Evolutionary conservation across 192 early-diverging fungal genomes (phyloP).

Genomic region (Phycomyces blakesleeanus): DNA sequence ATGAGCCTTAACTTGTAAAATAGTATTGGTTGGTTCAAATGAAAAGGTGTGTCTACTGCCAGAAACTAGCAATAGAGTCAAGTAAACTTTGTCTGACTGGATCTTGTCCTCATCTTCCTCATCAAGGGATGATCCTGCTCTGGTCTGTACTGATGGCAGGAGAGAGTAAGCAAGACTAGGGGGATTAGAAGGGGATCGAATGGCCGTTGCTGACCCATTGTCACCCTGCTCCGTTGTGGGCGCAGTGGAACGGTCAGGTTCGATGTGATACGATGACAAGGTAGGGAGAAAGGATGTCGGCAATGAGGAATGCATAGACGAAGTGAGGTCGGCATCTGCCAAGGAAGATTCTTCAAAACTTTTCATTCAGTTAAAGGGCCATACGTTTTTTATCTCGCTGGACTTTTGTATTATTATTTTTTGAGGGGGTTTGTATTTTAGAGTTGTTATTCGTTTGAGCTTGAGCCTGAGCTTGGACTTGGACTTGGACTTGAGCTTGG

Average conservation of each 20-base stretch:
- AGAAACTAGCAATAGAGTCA: background rate
- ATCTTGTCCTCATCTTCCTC: background rate
- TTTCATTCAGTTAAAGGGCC: background rate
- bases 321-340: background rate
- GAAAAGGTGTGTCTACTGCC: conserved; percentile 3
- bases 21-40: background rate
- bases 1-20: background rate
- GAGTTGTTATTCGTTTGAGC: too few relatives aligned
- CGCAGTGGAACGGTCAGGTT: conserved; percentile 2
- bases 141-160: conserved; percentile 1
- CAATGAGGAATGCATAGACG: conserved; percentile 2
- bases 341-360: conserved; percentile 1
- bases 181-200: conserved; percentile 7
- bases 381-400: too few relatives aligned
- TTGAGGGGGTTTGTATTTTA: too few relatives aligned
- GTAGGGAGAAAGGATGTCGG: conserved; percentile 7
- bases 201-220: conserved; percentile 6
- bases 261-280: background rate
- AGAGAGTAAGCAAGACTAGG: conserved; percentile 3
- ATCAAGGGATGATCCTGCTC: background rate
- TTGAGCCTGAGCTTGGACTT: too few relatives aligned
- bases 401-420: too few relatives aligned
- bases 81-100: background rate
- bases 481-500: too few relatives aligned
- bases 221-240: conserved; percentile 6